Evolutionary conservation across 352 stramenopile genomes (phyloP).

Genomic region (Globisporangium canariense): DNA sequence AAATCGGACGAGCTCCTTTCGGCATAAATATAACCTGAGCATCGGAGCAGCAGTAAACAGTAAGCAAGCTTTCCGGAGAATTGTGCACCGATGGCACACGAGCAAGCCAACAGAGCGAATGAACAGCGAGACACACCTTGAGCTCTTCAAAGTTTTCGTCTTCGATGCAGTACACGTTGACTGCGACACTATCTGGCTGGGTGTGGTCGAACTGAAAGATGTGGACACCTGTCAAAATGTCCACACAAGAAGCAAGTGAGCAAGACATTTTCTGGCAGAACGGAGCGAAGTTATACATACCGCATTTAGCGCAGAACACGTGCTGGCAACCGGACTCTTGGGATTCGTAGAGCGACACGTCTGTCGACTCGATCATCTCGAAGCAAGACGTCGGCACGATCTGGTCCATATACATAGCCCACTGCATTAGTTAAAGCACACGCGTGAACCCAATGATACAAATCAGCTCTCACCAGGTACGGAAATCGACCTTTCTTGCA

Average conservation of each 20-base stretch:
- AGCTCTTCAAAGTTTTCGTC: conserved; percentile 81
- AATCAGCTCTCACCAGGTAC: conserved; percentile 41
- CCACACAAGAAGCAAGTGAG: conserved; percentile 4
- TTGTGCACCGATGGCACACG: background rate
- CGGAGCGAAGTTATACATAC: conserved; percentile 23
- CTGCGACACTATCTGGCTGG: conserved; percentile 60
- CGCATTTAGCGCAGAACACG: conserved; percentile 77
- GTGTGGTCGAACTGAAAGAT: conserved; percentile 84
- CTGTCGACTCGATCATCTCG: conserved; percentile 65
- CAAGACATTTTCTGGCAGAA: background rate
- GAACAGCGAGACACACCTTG: conserved; percentile 37
- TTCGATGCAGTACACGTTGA: conserved; percentile 82
- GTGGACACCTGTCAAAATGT: conserved; percentile 47
- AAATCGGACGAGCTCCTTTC: conserved; percentile 61
- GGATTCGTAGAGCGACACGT: conserved; percentile 74
- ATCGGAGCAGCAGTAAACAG: background rate
- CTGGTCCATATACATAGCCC: conserved; percentile 19
- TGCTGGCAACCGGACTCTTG: conserved; percentile 65
- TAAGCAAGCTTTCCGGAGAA: background rate
- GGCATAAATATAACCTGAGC: conserved; percentile 79
- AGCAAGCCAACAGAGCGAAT: background rate
- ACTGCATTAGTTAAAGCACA: background rate
- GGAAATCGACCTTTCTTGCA: conserved; percentile 83
- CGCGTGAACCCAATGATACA: no score
- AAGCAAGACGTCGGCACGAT: conserved; percentile 74